Evolutionary conservation across 805 yeast genomes (phyloP).

Genomic region (Saccharomycopsis fibuligera): DNA sequence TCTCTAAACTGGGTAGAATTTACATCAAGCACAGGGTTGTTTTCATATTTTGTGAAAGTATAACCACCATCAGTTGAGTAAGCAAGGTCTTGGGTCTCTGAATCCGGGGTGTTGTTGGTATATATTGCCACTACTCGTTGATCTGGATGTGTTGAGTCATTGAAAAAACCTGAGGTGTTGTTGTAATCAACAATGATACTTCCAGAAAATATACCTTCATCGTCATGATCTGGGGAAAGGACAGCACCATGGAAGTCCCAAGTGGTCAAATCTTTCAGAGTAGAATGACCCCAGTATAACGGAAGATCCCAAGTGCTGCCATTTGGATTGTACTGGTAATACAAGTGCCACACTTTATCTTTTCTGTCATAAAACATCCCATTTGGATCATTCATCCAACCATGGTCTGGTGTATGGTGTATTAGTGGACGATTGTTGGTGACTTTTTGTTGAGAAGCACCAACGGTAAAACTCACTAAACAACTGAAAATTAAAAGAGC

Average conservation of each 20-base stretch:
- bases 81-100: slow-evolving; percentile 31
- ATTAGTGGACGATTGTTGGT: slow-evolving; percentile 12
- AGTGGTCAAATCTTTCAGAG: slow-evolving; percentile 29
- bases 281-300: slow-evolving; percentile 38
- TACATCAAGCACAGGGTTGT: slow-evolving; percentile 31
- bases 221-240: slow-evolving; percentile 26
- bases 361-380: slow-evolving; percentile 32
- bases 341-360: slow-evolving; percentile 31
- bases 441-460: too few relatives aligned
- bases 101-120: slow-evolving; percentile 27
- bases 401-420: slow-evolving; percentile 32
- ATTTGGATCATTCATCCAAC: slow-evolving; percentile 42
- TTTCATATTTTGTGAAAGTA: slow-evolving; percentile 28
- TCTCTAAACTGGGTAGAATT: slow-evolving; percentile 30
- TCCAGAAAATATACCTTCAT: slow-evolving; percentile 34
- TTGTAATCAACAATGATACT: slow-evolving; percentile 32
- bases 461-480: too few relatives aligned
- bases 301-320: slow-evolving; percentile 31
- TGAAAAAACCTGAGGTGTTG: slow-evolving; percentile 33
- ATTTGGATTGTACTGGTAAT: slow-evolving; percentile 35
- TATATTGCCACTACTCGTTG: slow-evolving; percentile 34
- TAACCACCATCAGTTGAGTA: slow-evolving; percentile 33
- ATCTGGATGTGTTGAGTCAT: slow-evolving; percentile 25
- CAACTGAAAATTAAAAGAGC: too few relatives aligned
- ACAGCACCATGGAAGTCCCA: slow-evolving; percentile 33